A percentile compares a stretch with the other conserved stretches of the same genome.
Conservation (phyloP, 257 asterid genomes). For the Solanum medicagineum region DNA sequence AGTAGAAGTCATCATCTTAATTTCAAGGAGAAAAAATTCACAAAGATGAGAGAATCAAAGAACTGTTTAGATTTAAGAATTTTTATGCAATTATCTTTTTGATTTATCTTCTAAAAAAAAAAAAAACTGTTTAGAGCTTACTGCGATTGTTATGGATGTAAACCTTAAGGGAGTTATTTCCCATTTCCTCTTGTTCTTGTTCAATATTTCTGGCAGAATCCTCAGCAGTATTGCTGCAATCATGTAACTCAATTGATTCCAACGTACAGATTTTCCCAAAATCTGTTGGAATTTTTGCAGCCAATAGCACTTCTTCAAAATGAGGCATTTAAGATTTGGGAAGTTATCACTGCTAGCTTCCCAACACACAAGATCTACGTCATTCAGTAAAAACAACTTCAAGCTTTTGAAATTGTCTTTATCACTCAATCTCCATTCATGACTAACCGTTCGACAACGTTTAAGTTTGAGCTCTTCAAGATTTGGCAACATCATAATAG, state of each 20-base stretch:
- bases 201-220: neutral
- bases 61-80: no score
- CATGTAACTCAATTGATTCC: neutral
- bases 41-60: no score
- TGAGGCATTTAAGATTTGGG: neutral
- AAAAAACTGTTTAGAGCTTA: no score
- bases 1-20: neutral
- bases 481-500: no score
- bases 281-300: neutral
- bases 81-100: no score
- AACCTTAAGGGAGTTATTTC: neutral
- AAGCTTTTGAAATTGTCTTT: neutral
- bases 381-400: neutral
- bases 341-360: neutral
- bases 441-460: accelerated
- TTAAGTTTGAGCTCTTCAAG: neutral
- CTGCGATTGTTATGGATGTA: neutral
- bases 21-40: neutral
- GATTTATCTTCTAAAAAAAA: no score
- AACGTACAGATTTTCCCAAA: neutral
- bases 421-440: neutral
- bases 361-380: no score
- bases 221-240: neutral
- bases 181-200: neutral
- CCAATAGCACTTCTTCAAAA: neutral